Conservation (phyloP, 805 yeast species). For the Ogataea neopini region DNA sequence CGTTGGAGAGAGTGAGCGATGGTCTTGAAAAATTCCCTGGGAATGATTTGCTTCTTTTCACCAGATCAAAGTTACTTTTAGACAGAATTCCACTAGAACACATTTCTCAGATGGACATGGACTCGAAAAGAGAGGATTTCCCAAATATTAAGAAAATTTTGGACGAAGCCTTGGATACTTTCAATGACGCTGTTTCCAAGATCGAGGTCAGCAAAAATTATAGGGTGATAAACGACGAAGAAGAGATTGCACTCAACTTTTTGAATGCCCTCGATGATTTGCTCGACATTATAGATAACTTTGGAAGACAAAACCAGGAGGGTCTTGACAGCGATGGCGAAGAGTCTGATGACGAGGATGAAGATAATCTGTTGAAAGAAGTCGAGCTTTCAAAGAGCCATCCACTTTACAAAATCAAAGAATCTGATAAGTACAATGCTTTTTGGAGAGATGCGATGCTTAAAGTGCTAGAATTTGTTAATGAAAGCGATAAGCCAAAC, state of each 20-base stretch:
- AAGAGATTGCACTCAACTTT: slow-evolving; percentile 43
- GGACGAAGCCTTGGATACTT: slow-evolving; percentile 47
- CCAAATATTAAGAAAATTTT: slow-evolving; percentile 43
- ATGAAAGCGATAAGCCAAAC: slow-evolving; percentile 24
- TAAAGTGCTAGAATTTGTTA: slow-evolving; percentile 35
- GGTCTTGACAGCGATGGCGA: slow-evolving; percentile 62
- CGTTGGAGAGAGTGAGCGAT: slow-evolving; percentile 63
- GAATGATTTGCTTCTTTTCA: slow-evolving; percentile 47
- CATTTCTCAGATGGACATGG: slow-evolving; percentile 50
- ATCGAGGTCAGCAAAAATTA: slow-evolving; percentile 28
- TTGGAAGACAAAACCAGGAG: slow-evolving; percentile 60
- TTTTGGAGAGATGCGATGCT: slow-evolving; percentile 57
- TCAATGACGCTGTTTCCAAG: slow-evolving; percentile 43
- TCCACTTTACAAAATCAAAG: slow-evolving; percentile 51
- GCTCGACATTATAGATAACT: slow-evolving; percentile 64
- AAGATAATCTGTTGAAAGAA: slow-evolving; percentile 33
- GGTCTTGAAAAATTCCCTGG: slow-evolving; percentile 57
- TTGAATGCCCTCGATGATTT: slow-evolving; percentile 65
- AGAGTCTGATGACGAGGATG: slow-evolving; percentile 32
- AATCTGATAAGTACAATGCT: slow-evolving; percentile 41
- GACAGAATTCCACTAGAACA: slow-evolving; percentile 60
- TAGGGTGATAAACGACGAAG: slow-evolving; percentile 25
- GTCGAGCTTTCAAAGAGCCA: slow-evolving; percentile 47
- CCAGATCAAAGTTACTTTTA: slow-evolving; percentile 55
- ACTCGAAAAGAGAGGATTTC: slow-evolving; percentile 37